phyloP scores from a whole-genome alignment of 1,139 yeast genomes.

The Kluyveromyces marxianus region DNA sequence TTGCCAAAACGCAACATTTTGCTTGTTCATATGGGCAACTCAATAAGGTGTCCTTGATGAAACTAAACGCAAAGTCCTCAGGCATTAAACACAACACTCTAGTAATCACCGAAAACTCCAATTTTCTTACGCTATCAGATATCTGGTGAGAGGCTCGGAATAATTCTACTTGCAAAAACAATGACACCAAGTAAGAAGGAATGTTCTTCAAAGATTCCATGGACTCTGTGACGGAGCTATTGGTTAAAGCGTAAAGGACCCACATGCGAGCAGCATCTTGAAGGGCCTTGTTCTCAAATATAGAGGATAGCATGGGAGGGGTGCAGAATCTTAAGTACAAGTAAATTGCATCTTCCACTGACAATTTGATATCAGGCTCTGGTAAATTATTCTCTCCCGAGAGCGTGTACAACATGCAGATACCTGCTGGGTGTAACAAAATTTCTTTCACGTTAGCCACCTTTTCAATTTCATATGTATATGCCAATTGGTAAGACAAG shows the following conservation, averaged over 20 bases:
- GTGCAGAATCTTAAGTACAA: slow-evolving; percentile 31
- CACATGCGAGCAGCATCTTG: slow-evolving; percentile 38
- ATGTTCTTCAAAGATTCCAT: slow-evolving; percentile 18
- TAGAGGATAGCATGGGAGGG: slow-evolving; percentile 30
- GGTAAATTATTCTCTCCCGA: background rate
- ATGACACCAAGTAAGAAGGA: slow-evolving; percentile 29
- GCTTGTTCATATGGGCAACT: slow-evolving; percentile 61
- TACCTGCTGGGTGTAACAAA: slow-evolving; percentile 30
- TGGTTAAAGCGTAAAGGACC: slow-evolving; percentile 35
- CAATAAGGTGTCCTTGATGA: slow-evolving; percentile 56
- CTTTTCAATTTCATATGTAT: slow-evolving; percentile 30
- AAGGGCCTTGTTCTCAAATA: slow-evolving; percentile 27
- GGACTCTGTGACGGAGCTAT: slow-evolving; percentile 28
- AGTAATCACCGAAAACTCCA: slow-evolving; percentile 43
- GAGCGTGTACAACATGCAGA: slow-evolving; percentile 26
- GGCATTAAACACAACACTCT: slow-evolving; percentile 49
- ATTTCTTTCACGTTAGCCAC: slow-evolving; percentile 23
- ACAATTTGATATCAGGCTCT: slow-evolving; percentile 15
- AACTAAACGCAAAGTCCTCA: slow-evolving; percentile 50
- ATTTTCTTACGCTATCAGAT: slow-evolving; percentile 22
- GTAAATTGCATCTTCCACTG: slow-evolving; percentile 24
- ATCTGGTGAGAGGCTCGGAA: slow-evolving; percentile 32
- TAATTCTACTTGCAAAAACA: slow-evolving; percentile 42
- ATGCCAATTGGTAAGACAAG: slow-evolving; percentile 33
- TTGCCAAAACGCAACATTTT: slow-evolving; percentile 52